These are phyloP conservation scores for Eucalyptus sp. DNA, from an alignment of 345 rosid species.

Conservation along the genomic window DNA sequence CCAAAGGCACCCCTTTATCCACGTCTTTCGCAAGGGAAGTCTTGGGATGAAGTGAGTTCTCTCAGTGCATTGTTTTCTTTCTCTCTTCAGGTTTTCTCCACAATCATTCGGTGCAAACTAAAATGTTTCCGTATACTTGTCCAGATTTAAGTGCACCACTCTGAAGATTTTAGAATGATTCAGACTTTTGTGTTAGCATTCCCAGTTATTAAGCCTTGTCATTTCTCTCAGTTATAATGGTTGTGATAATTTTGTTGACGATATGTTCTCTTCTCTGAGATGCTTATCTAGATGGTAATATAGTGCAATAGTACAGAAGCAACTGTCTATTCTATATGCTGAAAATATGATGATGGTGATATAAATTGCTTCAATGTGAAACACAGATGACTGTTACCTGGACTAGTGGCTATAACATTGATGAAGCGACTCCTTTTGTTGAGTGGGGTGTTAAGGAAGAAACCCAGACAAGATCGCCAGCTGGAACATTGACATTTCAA, in stretches of 20 bases:
- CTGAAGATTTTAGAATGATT: neutral
- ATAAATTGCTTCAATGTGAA: neutral
- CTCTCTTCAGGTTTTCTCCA: neutral
- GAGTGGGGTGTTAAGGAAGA: slow-evolving; percentile 54
- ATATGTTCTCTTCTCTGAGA: neutral
- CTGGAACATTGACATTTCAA: slow-evolving; percentile 67
- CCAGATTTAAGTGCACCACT: neutral
- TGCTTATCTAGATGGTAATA: neutral
- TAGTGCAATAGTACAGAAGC: neutral
- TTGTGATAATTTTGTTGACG: neutral
- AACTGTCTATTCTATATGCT: neutral
- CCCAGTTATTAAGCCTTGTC: neutral
- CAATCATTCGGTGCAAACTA: neutral
- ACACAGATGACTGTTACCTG: slow-evolving; percentile 84
- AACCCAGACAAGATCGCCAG: slow-evolving; percentile 34
- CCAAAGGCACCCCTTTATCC: slow-evolving; percentile 89
- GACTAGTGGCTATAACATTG: slow-evolving; percentile 82
- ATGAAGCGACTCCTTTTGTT: slow-evolving; percentile 70
- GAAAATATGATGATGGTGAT: neutral
- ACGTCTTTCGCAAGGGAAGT: slow-evolving; percentile 83
- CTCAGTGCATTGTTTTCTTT: neutral
- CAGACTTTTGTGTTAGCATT: neutral
- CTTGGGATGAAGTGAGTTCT: slow-evolving; percentile 80
- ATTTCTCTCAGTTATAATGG: neutral
- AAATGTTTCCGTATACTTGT: neutral